phyloP scores from a whole-genome alignment of 108 stramenopile species.

The Pelagomonas calceolata region DNA sequence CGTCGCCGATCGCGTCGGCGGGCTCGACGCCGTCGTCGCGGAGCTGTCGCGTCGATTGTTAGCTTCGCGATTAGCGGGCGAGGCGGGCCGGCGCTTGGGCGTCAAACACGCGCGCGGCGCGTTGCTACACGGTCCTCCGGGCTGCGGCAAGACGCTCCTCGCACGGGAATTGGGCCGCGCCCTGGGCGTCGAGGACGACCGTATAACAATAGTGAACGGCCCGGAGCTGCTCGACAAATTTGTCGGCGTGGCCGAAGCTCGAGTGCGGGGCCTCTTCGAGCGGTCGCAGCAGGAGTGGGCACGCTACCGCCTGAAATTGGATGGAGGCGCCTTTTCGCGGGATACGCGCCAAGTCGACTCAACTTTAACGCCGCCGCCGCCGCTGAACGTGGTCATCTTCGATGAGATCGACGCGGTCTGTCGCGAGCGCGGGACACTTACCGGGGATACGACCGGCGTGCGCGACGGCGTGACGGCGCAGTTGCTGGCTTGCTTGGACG shows the following conservation, averaged over 20 bases:
- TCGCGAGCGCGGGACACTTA: constrained; percentile 14
- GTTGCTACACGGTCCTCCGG: constrained; percentile 53
- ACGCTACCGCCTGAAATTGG: not conserved
- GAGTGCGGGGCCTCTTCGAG: constrained; percentile 53
- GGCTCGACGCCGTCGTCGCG: not conserved
- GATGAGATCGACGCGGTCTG: constrained; percentile 35
- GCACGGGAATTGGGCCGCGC: constrained; percentile 49
- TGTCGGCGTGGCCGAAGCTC: constrained; percentile 55
- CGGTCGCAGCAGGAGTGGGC: constrained; percentile 52
- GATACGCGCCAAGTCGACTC: too few species aligned
- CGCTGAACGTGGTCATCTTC: constrained; percentile 28
- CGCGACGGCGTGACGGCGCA: constrained; percentile 30
- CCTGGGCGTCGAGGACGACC: constrained; percentile 47
- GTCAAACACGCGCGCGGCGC: constrained; percentile 36
- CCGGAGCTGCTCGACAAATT: constrained; percentile 58
- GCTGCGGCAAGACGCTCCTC: constrained; percentile 50
- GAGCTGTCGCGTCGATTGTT: not conserved
- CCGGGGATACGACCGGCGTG: constrained; percentile 31
- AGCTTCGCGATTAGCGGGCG: not conserved
- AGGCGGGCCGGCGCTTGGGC: constrained; percentile 16
- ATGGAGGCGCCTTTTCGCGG: not conserved
- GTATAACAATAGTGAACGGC: constrained; percentile 56
- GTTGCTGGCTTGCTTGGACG: constrained; percentile 32
- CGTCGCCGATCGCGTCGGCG: not conserved
- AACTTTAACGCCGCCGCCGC: not conserved